Base-by-base conservation (phyloP, 2,329 filamentous ascomycete genomes). In the Reticulascus tulasneorum region DNA sequence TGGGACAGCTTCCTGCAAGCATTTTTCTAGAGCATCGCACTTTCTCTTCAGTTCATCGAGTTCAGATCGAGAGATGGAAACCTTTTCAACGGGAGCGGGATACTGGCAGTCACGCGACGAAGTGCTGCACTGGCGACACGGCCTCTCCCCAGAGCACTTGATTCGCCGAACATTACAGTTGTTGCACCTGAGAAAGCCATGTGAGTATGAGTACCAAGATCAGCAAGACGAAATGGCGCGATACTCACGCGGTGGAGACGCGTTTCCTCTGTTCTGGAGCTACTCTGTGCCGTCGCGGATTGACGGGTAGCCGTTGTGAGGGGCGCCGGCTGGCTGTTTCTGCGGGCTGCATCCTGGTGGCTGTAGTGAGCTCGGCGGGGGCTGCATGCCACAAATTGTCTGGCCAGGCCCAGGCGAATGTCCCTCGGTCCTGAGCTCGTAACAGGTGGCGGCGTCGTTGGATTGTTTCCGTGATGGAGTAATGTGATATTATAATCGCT, bases 121-220 rank as follows among this genome's bases (percentile, higher is more conserved):
- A 23, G 56, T 56, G 17, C 50, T 47, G 47, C 71, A 75, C 44
- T 71, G 66, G 25, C 51, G 49, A 48, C 71, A 75, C 0, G 71
- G 71, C n/a, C 48, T 53, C 5, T 69, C 62, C 29, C 71, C 71
- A 10, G 68, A 72, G 52, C 71, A 75, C 46, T 70, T 73, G 50
- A 72, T 67, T 38, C 71, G 64, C 28, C 69, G 65, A 29, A 72
- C 50, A 53, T 75, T 75, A 56, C 71, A 75, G 50, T 56, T 64
- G 47, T 75, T 74, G 58, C 71, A 74, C 38, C 70, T 73, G 9
- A 30, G 19, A 17, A 15, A 17, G 29, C 27, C n/a, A 23, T 19
- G 30, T 11, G 29, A 35, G 22, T 27, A 8, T 22, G 16, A 23
- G 16, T 23, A 27, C 19, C 20, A 22, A 15, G 32, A 20, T 25